phyloP scores from a whole-genome alignment of 2,329 filamentous ascomycete genomes.

The Fonsecaea monophora region DNA sequence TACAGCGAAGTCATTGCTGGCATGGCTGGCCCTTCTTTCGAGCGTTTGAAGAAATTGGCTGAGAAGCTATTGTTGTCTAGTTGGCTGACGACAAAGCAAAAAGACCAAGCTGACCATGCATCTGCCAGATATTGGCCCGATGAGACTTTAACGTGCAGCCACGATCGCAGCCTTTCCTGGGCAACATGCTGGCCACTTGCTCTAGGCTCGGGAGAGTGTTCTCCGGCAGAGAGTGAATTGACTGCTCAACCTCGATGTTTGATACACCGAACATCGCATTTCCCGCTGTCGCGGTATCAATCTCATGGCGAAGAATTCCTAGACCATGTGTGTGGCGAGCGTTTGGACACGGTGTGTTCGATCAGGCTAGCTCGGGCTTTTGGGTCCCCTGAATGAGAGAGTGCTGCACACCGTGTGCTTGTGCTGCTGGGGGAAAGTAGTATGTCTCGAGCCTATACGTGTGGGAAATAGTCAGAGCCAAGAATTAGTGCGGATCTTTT shows the following conservation, averaged over 20 bases:
- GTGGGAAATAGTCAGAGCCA: background rate
- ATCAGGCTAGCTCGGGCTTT: too few species aligned
- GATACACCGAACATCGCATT: conserved; percentile 5
- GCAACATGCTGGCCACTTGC: background rate
- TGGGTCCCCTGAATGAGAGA: too few species aligned
- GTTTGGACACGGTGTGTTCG: background rate
- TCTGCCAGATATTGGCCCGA: background rate
- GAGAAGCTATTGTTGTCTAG: background rate
- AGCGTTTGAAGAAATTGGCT: background rate
- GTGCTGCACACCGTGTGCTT: background rate
- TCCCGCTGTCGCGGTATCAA: background rate
- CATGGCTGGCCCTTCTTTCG: background rate
- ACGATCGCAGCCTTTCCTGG: background rate
- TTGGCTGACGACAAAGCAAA: background rate
- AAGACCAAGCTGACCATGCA: background rate
- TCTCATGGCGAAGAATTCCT: background rate
- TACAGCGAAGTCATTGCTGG: background rate
- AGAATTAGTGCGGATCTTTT: background rate
- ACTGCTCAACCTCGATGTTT: background rate
- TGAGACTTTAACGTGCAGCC: background rate
- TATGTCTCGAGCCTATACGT: background rate
- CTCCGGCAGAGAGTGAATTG: background rate
- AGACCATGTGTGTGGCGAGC: background rate
- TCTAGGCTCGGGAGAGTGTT: background rate
- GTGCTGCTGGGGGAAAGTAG: background rate